Percentiles rank a stretch among this genome's conserved stretches.
Evolutionary conservation across 768 basidiomycete genomes (phyloP).

Genomic region (Mycena rebaudengoi): DNA sequence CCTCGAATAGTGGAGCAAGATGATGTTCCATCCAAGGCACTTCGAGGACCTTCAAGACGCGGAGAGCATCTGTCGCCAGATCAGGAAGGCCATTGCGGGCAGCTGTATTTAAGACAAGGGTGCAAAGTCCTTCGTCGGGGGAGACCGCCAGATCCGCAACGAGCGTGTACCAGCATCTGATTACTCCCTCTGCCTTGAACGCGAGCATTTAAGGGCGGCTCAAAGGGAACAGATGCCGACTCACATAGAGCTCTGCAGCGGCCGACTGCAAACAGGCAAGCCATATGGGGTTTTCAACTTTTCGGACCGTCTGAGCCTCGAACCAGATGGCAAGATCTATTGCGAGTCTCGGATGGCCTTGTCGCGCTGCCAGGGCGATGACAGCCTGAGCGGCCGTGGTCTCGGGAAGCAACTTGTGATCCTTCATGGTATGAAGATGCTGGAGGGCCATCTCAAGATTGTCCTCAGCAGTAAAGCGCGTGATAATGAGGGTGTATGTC

Average conservation of each 20-base stretch:
- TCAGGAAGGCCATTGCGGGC: constrained; percentile 76
- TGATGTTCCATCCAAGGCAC: constrained; percentile 73
- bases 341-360: constrained; percentile 70
- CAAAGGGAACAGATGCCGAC: constrained; percentile 34
- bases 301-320: constrained; percentile 62
- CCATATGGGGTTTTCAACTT: constrained; percentile 67
- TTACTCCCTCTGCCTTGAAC: constrained; percentile 71
- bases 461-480: constrained; percentile 49
- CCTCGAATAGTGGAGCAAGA: constrained; percentile 79
- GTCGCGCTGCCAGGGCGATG: constrained; percentile 60
- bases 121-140: constrained; percentile 80
- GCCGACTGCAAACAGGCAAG: constrained; percentile 70
- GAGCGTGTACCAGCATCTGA: constrained; percentile 66
- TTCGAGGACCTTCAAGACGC: constrained; percentile 57
- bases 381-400: constrained; percentile 59
- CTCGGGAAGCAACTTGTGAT: constrained; percentile 57
- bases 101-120: constrained; percentile 76
- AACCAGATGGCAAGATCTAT: constrained; percentile 72
- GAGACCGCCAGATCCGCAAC: constrained; percentile 59
- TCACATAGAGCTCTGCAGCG: constrained; percentile 72
- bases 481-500: constrained; percentile 65
- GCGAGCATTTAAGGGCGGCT: constrained; percentile 5
- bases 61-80: constrained; percentile 73
- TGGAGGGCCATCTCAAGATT: constrained; percentile 76
- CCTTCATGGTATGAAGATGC: constrained; percentile 66